Base-by-base conservation (phyloP, 495 filamentous ascomycete species). In the Friedmanniomyces simplex region DNA sequence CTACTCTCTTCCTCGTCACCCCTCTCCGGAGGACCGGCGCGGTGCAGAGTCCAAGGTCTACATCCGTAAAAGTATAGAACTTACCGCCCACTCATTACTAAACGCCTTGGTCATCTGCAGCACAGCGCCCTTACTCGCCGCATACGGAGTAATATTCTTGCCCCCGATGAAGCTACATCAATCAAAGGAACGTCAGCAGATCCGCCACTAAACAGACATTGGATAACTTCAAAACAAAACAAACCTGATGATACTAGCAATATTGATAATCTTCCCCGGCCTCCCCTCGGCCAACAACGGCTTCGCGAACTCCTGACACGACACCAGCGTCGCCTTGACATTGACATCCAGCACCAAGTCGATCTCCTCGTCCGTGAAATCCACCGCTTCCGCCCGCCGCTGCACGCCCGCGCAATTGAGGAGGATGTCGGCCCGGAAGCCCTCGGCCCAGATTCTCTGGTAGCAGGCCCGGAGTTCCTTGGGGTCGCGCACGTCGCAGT, bases 71-170 rank as follows among this genome's bases (percentile, higher is more conserved):
- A n/a, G n/a, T n/a, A n/a, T n/a, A n/a, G n/a, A n/a, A 32, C 28
- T 10, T 32, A 32, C 10, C 16, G 67, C 65, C 67, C 68, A 69
- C 57, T 70, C 68, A 39, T 68, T 70, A 39, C 48, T 60, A 20
- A 69, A 51, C 1, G 64, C 64, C 50, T 69, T 68, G 2, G 67
- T 70, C 14, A 67, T 21, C 30, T 68, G 64, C 11, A 52, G 43
- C 21, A 70, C 63, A 7, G 46, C 68, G 6, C 67, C 66, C 55
- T 69, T 70, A 28, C 50, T 58, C 1, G 59, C 62, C 1, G 65
- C 59, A 50, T 70, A 70, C 12, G 65, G 58, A 1, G 59, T 41
- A 14, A 70, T 58, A 1, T 61, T 53, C 16, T 51, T 58, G 13
- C 55, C 50, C 10, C 64, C 68, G 18, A 58, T 64, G 47, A 65